Evolutionary conservation across 2,329 filamentous ascomycete genomes (phyloP).

Genomic region (Gliomastix tumulicola): DNA sequence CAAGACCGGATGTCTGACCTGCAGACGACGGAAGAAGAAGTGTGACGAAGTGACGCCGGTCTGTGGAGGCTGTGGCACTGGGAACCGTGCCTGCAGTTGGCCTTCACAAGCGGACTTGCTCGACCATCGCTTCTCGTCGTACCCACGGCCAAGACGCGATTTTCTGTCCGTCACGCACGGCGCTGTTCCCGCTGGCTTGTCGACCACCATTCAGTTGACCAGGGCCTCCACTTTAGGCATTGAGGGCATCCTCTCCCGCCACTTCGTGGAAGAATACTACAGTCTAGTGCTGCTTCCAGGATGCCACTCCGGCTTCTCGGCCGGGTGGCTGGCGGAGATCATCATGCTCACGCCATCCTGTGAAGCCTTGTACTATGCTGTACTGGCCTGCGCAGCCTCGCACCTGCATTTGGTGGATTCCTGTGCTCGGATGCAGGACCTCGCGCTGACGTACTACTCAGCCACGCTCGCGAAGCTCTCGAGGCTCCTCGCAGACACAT

Average conservation of each 20-base stretch:
- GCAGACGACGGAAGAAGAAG: not conserved
- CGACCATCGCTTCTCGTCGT: not conserved
- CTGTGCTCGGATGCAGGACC: slow-evolving; percentile 9
- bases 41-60: not conserved
- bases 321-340: slow-evolving; percentile 19
- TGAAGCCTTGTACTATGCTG: slow-evolving; percentile 17
- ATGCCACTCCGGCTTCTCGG: slow-evolving; percentile 16
- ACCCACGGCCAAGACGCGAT: not conserved
- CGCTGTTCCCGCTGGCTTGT: too few relatives aligned
- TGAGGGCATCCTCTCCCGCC: slow-evolving; percentile 8
- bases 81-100: not conserved
- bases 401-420: slow-evolving; percentile 12
- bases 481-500: slow-evolving; percentile 4
- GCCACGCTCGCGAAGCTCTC: slow-evolving; percentile 11
- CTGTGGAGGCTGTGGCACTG: not conserved
- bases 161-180: too few relatives aligned
- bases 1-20: slow-evolving; percentile 7
- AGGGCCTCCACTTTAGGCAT: too few relatives aligned
- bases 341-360: slow-evolving; percentile 14
- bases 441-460: slow-evolving; percentile 13
- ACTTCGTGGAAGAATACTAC: slow-evolving; percentile 13
- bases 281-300: slow-evolving; percentile 14
- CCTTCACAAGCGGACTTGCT: not conserved
- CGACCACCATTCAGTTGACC: too few relatives aligned
- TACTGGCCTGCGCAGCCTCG: slow-evolving; percentile 16